A percentile compares a stretch with the other conserved stretches of the same genome.
These are phyloP conservation scores for Berkeleyomyces rouxiae DNA, from an alignment of 2,329 filamentous ascomycete species.

Conservation along the genomic window DNA sequence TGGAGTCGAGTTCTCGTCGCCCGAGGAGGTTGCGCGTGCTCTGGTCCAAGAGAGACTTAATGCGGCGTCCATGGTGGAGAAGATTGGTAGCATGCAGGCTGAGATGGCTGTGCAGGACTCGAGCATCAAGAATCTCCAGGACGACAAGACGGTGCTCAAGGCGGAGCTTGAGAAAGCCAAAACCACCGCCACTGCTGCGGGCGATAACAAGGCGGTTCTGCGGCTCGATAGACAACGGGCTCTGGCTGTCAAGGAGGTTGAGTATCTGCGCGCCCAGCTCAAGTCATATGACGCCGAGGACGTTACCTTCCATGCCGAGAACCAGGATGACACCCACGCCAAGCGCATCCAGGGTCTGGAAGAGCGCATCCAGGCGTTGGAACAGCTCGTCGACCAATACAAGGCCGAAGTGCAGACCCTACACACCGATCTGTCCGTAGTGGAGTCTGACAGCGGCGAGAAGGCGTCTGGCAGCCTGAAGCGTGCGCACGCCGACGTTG, in stretches of 20 bases:
- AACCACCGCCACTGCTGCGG: slow-evolving; percentile 28
- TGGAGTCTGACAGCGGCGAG: slow-evolving; percentile 36
- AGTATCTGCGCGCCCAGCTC: slow-evolving; percentile 82
- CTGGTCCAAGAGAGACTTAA: slow-evolving; percentile 70
- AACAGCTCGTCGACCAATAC: slow-evolving; percentile 75
- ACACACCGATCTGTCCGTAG: slow-evolving; percentile 54
- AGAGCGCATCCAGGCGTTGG: slow-evolving; percentile 57
- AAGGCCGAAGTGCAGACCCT: slow-evolving; percentile 61
- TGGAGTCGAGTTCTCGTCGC: slow-evolving; percentile 64
- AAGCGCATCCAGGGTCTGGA: slow-evolving; percentile 22
- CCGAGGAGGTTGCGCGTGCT: slow-evolving; percentile 71
- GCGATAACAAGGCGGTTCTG: slow-evolving; percentile 49
- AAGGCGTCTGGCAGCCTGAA: slow-evolving; percentile 27
- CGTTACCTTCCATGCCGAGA: slow-evolving; percentile 61
- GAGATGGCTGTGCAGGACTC: slow-evolving; percentile 64
- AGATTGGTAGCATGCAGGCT: slow-evolving; percentile 60
- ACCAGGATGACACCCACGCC: not conserved
- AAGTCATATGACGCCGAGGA: slow-evolving; percentile 82
- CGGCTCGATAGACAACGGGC: slow-evolving; percentile 73
- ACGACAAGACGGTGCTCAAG: slow-evolving; percentile 47
- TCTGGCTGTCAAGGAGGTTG: slow-evolving; percentile 79
- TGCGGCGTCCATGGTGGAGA: slow-evolving; percentile 62
- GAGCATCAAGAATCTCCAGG: slow-evolving; percentile 53
- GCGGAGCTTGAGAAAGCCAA: slow-evolving; percentile 57
- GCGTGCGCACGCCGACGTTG: slow-evolving; percentile 44